Percentiles rank a stretch among this genome's conserved stretches.
Evolutionary conservation across 495 filamentous ascomycete genomes (phyloP).

Genomic region (Hypoxylon lienhwacheense): DNA sequence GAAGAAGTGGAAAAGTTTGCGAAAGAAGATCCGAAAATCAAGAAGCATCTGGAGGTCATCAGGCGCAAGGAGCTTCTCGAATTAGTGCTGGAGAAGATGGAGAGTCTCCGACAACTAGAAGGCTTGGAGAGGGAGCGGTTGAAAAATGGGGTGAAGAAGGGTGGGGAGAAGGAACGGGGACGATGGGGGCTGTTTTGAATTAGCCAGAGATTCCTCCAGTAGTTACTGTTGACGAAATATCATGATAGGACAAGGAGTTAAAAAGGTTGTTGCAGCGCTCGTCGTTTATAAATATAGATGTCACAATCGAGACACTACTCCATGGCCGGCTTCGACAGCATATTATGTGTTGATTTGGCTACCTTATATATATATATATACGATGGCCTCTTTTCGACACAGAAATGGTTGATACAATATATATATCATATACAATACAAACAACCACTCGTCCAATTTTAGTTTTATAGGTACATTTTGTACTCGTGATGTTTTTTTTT

Average conservation of each 20-base stretch:
- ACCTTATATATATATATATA: too few relatives aligned
- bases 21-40: conserved; percentile 85
- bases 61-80: conserved; percentile 89
- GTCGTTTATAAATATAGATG: conserved; percentile 25
- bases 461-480: not conserved
- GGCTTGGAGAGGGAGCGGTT: conserved; percentile 37
- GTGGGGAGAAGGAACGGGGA: conserved; percentile 34
- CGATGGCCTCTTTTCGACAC: conserved; percentile 13
- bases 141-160: conserved; percentile 22
- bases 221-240: conserved; percentile 24
- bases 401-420: not conserved
- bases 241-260: conserved; percentile 26
- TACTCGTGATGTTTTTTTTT: too few relatives aligned
- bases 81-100: conserved; percentile 90
- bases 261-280: conserved; percentile 25
- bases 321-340: conserved; percentile 13
- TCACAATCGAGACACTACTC: conserved; percentile 21
- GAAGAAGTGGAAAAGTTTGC: conserved; percentile 87
- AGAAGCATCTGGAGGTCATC: conserved; percentile 87
- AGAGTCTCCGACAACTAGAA: conserved; percentile 79
- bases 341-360: conserved; percentile 14
- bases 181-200: conserved; percentile 43
- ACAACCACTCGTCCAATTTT: not conserved
- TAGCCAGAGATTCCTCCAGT: conserved; percentile 1
- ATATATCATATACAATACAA: not conserved